These are phyloP conservation scores for Calycina marina DNA, from an alignment of 2,329 filamentous ascomycete species.

Conservation along the genomic window DNA sequence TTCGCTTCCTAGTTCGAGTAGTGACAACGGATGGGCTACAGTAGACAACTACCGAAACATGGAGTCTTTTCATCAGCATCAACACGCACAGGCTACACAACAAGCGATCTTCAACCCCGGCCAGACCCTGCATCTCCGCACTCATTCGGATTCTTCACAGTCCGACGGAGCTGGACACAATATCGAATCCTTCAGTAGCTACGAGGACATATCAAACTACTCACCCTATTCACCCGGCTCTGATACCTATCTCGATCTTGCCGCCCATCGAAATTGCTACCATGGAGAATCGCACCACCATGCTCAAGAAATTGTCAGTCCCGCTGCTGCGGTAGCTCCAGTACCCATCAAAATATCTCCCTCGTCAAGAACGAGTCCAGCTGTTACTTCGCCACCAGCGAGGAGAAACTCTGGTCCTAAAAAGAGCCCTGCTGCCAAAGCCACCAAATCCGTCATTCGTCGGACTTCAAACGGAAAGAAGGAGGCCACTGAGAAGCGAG, in stretches of 20 bases:
- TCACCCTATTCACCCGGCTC: constrained; percentile 75
- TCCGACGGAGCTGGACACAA: constrained; percentile 53
- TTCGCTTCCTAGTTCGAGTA: constrained; percentile 64
- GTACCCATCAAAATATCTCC: constrained; percentile 52
- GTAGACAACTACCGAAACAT: constrained; percentile 64
- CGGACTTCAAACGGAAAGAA: constrained; percentile 64
- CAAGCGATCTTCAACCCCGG: constrained; percentile 69
- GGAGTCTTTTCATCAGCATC: constrained; percentile 46
- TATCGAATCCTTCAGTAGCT: constrained; percentile 48
- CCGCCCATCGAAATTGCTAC: constrained; percentile 44
- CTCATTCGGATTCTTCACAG: constrained; percentile 71
- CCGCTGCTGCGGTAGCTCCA: constrained; percentile 51
- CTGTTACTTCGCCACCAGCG: constrained; percentile 43
- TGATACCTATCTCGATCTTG: constrained; percentile 53
- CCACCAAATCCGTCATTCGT: constrained; percentile 71
- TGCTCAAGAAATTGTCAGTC: constrained; percentile 45
- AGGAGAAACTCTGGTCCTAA: constrained; percentile 60
- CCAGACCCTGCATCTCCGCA: constrained; percentile 78
- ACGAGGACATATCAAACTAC: constrained; percentile 62
- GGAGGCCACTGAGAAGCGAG: constrained; percentile 82
- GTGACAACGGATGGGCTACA: constrained; percentile 76
- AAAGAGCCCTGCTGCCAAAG: constrained; percentile 49
- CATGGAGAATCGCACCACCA: constrained; percentile 38
- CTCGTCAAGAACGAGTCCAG: constrained; percentile 44
- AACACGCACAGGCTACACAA: constrained; percentile 35